Base-by-base conservation (phyloP, 1,284 basidiomycete species). In the Laetiporus sulphureus region DNA sequence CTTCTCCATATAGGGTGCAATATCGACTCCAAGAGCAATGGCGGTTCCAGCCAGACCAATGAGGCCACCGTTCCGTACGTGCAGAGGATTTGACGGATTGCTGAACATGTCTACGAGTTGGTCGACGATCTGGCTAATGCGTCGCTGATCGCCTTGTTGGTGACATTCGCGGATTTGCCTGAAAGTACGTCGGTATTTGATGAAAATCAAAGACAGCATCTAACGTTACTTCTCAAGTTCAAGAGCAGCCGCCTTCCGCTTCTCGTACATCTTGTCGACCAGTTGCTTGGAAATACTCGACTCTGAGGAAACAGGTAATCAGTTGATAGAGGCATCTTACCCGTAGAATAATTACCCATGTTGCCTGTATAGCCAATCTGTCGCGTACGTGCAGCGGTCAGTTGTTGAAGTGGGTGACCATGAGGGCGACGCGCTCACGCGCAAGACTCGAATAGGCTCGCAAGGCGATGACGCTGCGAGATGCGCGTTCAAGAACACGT, bases 1-100 rank as follows among this genome's bases (percentile, higher is more conserved):
- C 53, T 86, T 86, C 45, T 90, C 87, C 73, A 99, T 87, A 67
- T 95, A 95, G 5, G 91, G 87, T 2, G 93, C 86, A 40, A 98
- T 80, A 51, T 97, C 90, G 15, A 92, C 83, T 3, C 93, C 91
- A 1, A 99, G 72, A 3, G 96, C 95, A 58, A 99, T 98, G 18
- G 91, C 92, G 16, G 92, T 91, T 21, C 91, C 95, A 1, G 96
- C 96, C 0, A 99, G 77, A 12, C 96, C 96, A 57, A 99, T 98
- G 41, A 98, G 73, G 27, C 94, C 95, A 30, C 96, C 96, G 60
- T 96, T 97, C 38, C 94, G 77, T 34, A 91, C 83, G 57, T 96
- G 92, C 30, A 93, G 69, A 2, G 89, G 80, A 57, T 92, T 91
- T 15, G 79, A 72, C 8, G 77, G 65, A 49, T 87, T 83, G 58